Base-by-base conservation (phyloP, 2,329 filamentous ascomycete genomes). In the Teratosphaeria nubilosa region DNA sequence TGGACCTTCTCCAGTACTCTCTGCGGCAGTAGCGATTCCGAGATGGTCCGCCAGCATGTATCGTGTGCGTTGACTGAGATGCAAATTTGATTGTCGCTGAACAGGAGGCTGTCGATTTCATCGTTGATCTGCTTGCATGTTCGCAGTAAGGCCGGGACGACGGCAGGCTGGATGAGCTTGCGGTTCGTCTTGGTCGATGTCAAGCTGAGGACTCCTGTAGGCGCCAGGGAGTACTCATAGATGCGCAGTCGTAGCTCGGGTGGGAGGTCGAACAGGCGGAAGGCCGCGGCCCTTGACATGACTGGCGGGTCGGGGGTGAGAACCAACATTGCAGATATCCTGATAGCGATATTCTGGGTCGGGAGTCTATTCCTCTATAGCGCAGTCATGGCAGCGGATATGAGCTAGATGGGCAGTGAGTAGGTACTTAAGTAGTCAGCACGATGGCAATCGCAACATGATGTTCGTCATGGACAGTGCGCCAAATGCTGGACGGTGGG, bases 71-170 rank as follows among this genome's bases (percentile, higher is more conserved):
- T 62, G 27, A 68, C 27, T 14, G 58, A 34, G 60, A 68, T 53
- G 54, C 53, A 70, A 67, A 80, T 78, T 20, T 72, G 70, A 65
- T 80, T 77, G 16, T 67, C 65, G 4, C 69, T 69, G 62, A 78
- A 79, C 14, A 80, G 68, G 9, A 80, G 68, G 20, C 69, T 64
- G 2, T 63, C 61, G 0, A 73, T 73, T 69, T 78, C 76, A 25
- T 64, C 24, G 64, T 75, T 62, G 62, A 75, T 71, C 45, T 69
- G 69, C 16, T 64, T 68, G 63, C 72, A 76, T 10, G 74, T 74
- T 5, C 63, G 59, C 1, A 78, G 70, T 34, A 78, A 72, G 16
- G 66, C 62, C 2, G 75, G 70, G 57, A 74, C 65, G 20, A 80
- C 65, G 61, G 24, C 31, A 10, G 66, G 67, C 0, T 11, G 32